Conservation (phyloP, 2,329 filamentous ascomycete species). For the Pestalotiopsis sp. region DNA sequence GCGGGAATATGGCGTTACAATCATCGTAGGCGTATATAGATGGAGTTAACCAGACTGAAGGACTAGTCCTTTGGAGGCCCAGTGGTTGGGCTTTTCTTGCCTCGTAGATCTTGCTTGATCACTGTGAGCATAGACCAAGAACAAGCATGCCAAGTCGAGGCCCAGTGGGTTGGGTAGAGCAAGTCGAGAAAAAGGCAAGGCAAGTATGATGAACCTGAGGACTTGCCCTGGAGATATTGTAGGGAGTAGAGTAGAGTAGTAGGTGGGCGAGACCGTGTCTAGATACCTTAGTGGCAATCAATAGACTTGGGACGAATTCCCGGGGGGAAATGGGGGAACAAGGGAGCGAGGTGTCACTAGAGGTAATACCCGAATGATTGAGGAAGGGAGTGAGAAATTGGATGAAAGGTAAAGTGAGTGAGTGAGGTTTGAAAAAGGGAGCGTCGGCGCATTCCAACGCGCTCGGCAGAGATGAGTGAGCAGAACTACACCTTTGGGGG, state of each 20-base stretch:
- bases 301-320: background rate
- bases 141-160: background rate
- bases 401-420: background rate
- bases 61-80: background rate
- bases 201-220: background rate
- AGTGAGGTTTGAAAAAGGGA: background rate
- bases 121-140: background rate
- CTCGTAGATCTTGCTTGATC: background rate
- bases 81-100: background rate
- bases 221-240: background rate
- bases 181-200: background rate
- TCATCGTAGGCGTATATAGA: slow-evolving; percentile 22
- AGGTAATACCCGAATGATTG: background rate
- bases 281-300: background rate
- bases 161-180: background rate
- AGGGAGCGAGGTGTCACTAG: background rate
- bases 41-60: background rate
- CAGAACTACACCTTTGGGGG: background rate
- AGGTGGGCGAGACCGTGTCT: background rate
- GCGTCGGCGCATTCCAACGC: background rate
- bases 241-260: background rate
- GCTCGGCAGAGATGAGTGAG: background rate
- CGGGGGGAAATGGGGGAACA: too few species aligned
- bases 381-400: background rate
- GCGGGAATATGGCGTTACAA: slow-evolving; percentile 31